phyloP scores from a whole-genome alignment of 1,284 basidiomycete species.

The Cutaneotrichosporon cavernicola region DNA sequence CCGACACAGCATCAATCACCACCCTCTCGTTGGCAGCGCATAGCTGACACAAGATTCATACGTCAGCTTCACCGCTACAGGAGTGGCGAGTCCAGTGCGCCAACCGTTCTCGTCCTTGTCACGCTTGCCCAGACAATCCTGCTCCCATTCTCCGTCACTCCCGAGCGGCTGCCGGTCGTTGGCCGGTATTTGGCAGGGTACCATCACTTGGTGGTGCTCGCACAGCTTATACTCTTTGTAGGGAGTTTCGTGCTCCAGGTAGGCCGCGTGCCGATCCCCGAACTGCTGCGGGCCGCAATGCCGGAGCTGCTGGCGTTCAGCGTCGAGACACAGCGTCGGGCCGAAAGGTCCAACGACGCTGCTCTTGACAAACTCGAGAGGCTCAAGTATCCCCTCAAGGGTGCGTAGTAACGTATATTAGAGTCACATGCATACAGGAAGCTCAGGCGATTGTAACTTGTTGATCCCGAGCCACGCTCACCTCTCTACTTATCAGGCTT shows the following conservation, averaged over 20 bases:
- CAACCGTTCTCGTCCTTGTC: slow-evolving; percentile 15
- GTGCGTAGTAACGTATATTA: slow-evolving; percentile 27
- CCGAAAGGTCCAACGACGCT: slow-evolving; percentile 32
- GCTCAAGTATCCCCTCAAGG: slow-evolving; percentile 41
- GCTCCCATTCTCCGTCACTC: slow-evolving; percentile 39
- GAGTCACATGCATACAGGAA: slow-evolving; percentile 1
- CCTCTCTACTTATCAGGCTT: not conserved
- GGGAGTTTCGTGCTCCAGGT: slow-evolving; percentile 16
- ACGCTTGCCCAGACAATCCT: slow-evolving; percentile 29
- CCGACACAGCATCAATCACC: not conserved
- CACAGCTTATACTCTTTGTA: slow-evolving; percentile 34
- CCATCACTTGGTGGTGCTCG: slow-evolving; percentile 24
- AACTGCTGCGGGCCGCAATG: slow-evolving; percentile 35
- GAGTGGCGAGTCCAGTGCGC: not conserved
- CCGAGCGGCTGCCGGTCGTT: slow-evolving; percentile 25
- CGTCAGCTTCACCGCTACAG: slow-evolving; percentile 10
- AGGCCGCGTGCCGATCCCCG: slow-evolving; percentile 13
- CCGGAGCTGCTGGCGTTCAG: slow-evolving; percentile 37
- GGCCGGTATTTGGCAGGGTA: not conserved
- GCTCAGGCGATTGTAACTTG: not conserved
- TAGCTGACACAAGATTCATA: not conserved
- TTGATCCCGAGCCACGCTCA: too few species aligned
- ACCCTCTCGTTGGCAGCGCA: not conserved
- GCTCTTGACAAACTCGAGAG: slow-evolving; percentile 33
- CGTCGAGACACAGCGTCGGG: slow-evolving; percentile 37